These are phyloP conservation scores for Phialophora macrospora DNA, from an alignment of 2,329 filamentous ascomycete genomes.

Conservation along the genomic window DNA sequence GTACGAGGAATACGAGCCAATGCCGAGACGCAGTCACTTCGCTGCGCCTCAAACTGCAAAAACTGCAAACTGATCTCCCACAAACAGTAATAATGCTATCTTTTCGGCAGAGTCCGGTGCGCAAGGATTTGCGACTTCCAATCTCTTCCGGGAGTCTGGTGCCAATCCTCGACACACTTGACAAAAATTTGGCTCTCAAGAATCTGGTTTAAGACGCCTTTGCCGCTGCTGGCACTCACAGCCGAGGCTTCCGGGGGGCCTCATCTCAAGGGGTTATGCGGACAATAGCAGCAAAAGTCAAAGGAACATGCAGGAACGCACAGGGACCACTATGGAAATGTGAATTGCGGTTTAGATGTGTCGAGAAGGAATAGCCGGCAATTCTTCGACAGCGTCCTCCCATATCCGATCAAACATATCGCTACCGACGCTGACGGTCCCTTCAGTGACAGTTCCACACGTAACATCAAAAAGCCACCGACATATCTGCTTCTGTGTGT, in stretches of 20 bases:
- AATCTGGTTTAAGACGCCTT: no score
- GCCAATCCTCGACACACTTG: no score
- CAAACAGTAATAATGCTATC: conserved; percentile 4
- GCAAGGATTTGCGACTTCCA: not conserved
- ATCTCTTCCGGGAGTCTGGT: no score
- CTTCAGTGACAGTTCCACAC: not conserved
- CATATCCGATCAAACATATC: conserved; percentile 1
- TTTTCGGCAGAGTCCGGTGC: not conserved
- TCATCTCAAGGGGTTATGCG: no score
- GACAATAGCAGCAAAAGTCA: no score
- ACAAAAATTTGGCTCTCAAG: no score
- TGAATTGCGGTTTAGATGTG: not conserved
- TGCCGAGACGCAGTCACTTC: not conserved
- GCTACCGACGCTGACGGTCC: not conserved
- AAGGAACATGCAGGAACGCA: no score
- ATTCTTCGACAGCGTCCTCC: conserved; percentile 5
- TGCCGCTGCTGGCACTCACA: no score
- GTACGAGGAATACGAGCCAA: not conserved
- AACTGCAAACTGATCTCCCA: not conserved
- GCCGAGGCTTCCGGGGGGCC: no score
- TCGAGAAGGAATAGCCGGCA: not conserved
- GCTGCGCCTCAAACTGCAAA: not conserved
- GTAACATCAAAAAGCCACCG: conserved; percentile 12
- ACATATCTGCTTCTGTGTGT: conserved; percentile 4
- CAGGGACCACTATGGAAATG: not conserved